Evolutionary conservation across 1,284 basidiomycete genomes (phyloP), one percentile per base, ranked within the genome.

Genomic region (Puccinia novopanici): DNA sequence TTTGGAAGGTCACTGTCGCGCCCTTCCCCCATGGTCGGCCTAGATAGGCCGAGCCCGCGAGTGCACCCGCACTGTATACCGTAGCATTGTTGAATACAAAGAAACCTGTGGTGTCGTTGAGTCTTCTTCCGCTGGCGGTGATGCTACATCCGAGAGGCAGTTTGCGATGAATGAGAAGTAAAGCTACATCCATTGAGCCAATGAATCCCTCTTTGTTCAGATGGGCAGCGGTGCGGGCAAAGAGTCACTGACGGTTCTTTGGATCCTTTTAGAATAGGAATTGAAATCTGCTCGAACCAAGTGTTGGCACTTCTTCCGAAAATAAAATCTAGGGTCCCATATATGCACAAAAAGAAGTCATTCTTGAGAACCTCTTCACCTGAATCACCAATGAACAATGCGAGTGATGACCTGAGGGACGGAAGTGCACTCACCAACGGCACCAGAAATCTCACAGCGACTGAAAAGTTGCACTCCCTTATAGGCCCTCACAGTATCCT

Each of bases 401-500:
- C 1, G 22, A n/a, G 34, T 30, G 6, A 3, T 17, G 37, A 40
- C 4, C 34, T 27, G 63, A 24, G 30, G 45, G 24, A 12, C 4
- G 52, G 42, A 10, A 15, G 30, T 0, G 22, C 65, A 42, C 76
- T 72, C 6, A 79, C 76, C 76, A 34, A 79, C 76, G 13, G 67
- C 76, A 4, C 76, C 76, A 71, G 52, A 40, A 50, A 79, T 79
- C 54, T 57, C 40, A 61, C 52, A 79, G 54, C 54, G 34, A 57
- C 67, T 71, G 55, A 57, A 79, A 13, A 71, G n/a, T 17, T 70
- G 67, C 15, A 42, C 59, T 1, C 76, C 76, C 42, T 34, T 50
- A 61, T 79, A 61, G 24, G 67, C 54, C 59, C 67, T 71, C 5
- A 79, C 30, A 13, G 76, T 79, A 71, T 79, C 76, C 42, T 79